These are phyloP conservation scores for Ophiosphaerella narmari DNA, from an alignment of 2,329 filamentous ascomycete genomes.

Conservation along the genomic window DNA sequence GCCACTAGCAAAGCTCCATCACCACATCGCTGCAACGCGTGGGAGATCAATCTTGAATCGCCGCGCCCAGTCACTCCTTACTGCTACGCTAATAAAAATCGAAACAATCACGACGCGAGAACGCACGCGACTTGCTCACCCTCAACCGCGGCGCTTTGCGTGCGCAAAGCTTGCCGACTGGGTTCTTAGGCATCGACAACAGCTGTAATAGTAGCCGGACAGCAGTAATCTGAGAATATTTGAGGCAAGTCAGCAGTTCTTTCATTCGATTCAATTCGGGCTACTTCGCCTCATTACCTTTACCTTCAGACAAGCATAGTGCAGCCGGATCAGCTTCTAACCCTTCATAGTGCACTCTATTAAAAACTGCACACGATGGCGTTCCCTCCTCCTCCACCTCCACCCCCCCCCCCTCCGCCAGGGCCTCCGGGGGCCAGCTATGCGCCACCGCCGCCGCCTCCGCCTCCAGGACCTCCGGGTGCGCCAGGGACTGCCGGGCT, in stretches of 20 bases:
- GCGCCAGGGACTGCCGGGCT: conserved; percentile 58
- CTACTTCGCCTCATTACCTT: no score
- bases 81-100: conserved; percentile 12
- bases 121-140: conserved; percentile 31
- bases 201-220: not conserved
- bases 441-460: conserved; percentile 63
- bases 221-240: not conserved
- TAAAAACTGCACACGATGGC: conserved; percentile 22
- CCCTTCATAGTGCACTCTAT: not conserved
- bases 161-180: conserved; percentile 32
- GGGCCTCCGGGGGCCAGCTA: conserved; percentile 31
- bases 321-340: not conserved
- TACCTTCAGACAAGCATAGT: no score
- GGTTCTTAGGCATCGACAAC: conserved; percentile 5
- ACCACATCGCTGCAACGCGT: conserved; percentile 35
- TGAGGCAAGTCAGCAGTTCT: not conserved
- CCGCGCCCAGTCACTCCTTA: conserved; percentile 22
- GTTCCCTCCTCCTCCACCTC: conserved; percentile 41
- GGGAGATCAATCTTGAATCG: conserved; percentile 23
- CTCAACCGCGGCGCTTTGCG: conserved; percentile 25
- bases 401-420: conserved; percentile 49
- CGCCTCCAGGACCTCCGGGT: conserved; percentile 52
- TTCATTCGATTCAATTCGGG: no score
- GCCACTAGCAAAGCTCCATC: conserved; percentile 30
- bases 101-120: conserved; percentile 19